Evolutionary conservation across 2,329 filamentous ascomycete genomes (phyloP).

Genomic region (Trichoderma arundinaceum): DNA sequence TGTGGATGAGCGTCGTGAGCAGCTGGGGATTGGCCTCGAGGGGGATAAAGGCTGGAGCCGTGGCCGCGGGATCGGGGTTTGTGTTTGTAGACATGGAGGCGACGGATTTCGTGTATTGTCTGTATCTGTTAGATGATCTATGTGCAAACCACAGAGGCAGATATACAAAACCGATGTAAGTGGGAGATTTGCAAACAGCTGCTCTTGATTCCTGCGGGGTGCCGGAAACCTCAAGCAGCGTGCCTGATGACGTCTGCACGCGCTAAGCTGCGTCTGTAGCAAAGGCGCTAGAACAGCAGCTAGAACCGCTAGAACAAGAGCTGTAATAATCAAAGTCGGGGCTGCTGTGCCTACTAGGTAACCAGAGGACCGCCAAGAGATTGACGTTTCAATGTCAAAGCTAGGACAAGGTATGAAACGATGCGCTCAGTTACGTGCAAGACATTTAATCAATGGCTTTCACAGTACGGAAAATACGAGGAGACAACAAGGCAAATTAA

Average conservation of each 20-base stretch:
- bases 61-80: constrained; percentile 49
- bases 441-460: neutral
- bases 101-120: neutral
- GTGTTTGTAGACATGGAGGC: constrained; percentile 44
- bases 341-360: neutral
- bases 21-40: constrained; percentile 83
- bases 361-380: neutral
- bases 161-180: neutral
- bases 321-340: neutral
- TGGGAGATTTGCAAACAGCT: neutral
- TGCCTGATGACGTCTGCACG: constrained; percentile 26
- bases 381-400: neutral
- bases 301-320: neutral
- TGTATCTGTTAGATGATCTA: neutral
- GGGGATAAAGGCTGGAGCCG: constrained; percentile 59
- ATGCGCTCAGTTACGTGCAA: neutral
- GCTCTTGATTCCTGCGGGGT: constrained; percentile 9
- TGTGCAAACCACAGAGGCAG: neutral
- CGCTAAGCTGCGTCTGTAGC: constrained; percentile 12
- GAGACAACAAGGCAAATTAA: too few relatives aligned
- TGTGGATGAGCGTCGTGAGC: constrained; percentile 81
- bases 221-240: neutral
- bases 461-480: too few relatives aligned
- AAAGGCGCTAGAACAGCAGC: neutral
- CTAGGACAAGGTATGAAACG: neutral